Evolutionary conservation across 768 basidiomycete species (phyloP), one percentile per base, ranked within the genome.

Genomic region (Mycena galopus): DNA sequence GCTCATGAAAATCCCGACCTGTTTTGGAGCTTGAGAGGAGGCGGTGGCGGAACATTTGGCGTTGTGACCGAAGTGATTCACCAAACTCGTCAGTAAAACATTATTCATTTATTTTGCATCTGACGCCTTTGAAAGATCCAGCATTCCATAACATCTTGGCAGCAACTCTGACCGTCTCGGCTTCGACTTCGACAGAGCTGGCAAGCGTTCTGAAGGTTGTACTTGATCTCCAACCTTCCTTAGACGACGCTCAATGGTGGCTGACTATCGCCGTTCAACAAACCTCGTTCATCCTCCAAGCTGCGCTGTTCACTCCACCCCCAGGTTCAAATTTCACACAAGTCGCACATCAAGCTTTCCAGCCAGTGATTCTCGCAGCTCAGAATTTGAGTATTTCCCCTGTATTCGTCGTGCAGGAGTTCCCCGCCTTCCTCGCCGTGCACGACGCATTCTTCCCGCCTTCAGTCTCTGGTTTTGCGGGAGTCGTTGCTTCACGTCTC

Each of bases 1-100:
- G 61, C 50, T 1, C 73, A 78, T 67, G 79, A 80, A 51, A 73
- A 84, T 60, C 27, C 77, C 11, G 82, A 86, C 63, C 79, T 85
- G 7, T 85, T 83, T 75, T 86, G 79, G 77, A 81, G 83, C 7
- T 67, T 86, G 63, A 78, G 84, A 50, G 84, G 85, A 4, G 84
- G 85, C 12, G 85, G 85, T 2, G 85, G 84, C 35, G 77, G 79
- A 21, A 86, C 82, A 0, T 85, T 80, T 57, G 84, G 84, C 10
- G 78, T 86, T 17, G 75, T 85, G 53, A 81, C 79, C 2, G 80
- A 81, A 12, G 79, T 81, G 14, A 83, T 65, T 55, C 44, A 65
- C 29, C n/a, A 51, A 30, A 63, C 47, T 51, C 47, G 47, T 63
- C 42, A 37, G 62, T 63, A 14, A 44, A 61, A 14, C 32, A 29